Evolutionary conservation across 331 rosid species (phyloP), one percentile per base, ranked within the genome.

Genomic region (Quercus phellos): DNA sequence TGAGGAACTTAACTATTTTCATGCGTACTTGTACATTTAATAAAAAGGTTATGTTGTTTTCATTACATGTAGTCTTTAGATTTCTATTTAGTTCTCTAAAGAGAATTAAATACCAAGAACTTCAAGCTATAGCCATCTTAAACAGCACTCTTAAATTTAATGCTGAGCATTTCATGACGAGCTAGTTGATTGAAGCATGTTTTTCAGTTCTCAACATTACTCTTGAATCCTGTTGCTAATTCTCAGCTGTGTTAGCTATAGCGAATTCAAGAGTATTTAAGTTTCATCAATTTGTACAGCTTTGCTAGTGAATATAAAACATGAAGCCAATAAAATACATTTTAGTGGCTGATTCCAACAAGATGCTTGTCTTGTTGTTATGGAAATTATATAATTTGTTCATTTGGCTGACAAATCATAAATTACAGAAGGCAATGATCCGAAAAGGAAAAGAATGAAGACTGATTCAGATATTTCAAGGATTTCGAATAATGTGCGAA

Each of bases 371-470:
- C 50, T 18, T 32, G 50, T 9, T 66, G 46, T 66, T 66, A 34
- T 66, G 24, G 51, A 34, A 38, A 54, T 16, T 64, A 73, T 19
- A n/a, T 46, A 51, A 17, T 70, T 21, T 68, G 76, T 77, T 51
- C 56, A 61, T 73, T 73, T 29, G 21, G 82, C 87, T 87, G 59
- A 87, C 76, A 8, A 11, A 68, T 30, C 71, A 38, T 79, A 29
- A 11, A 70, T 81, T 80, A 74, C 93, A 95, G 99, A 95, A 91
- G 98, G 93, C 74, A 91, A 68, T 73, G 97, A 93, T 72, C 95
- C 86, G 88, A 95, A 90, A 88, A 82, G 85, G 87, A 95, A 90
- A 81, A 89, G 94, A 72, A 87, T 91, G 83, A 95, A 93, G 89
- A 74, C 80, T 11, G 99, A 95, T 46, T 84, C 98, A 64, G 98